A percentile compares a stretch with the other conserved stretches of the same genome.
Evolutionary conservation across 495 filamentous ascomycete genomes (phyloP).

Genomic region (Thermochaetoides thermophila): DNA sequence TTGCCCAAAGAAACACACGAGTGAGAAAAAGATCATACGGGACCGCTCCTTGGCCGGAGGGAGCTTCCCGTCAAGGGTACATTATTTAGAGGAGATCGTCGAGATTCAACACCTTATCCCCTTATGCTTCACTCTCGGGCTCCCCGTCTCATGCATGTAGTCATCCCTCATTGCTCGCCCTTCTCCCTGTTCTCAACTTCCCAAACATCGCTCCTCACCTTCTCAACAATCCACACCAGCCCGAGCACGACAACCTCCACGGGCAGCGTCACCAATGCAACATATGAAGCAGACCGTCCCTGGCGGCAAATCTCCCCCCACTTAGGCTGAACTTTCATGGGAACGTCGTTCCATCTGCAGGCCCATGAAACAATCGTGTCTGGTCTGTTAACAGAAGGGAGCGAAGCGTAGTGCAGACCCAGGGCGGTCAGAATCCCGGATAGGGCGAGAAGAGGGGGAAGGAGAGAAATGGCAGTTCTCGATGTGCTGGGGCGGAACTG

Average conservation of each 20-base stretch:
- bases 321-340: slow-evolving; percentile 31
- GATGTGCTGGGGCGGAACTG: slow-evolving; percentile 30
- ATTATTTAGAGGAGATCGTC: no score
- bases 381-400: slow-evolving; percentile 29
- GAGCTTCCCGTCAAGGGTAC: no score
- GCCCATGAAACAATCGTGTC: slow-evolving; percentile 40
- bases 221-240: slow-evolving; percentile 23
- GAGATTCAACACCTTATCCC: no score
- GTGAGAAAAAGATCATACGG: no score
- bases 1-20: no score
- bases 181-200: no score
- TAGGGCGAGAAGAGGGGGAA: slow-evolving; percentile 27
- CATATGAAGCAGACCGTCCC: slow-evolving; percentile 33
- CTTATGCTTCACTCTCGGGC: no score
- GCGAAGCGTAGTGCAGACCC: slow-evolving; percentile 39
- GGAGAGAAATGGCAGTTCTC: slow-evolving; percentile 25
- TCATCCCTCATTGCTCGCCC: no score
- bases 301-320: slow-evolving; percentile 36
- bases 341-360: slow-evolving; percentile 34
- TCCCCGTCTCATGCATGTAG: no score
- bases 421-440: slow-evolving; percentile 33
- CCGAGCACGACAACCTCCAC: slow-evolving; percentile 29
- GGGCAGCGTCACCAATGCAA: slow-evolving; percentile 38
- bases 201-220: slow-evolving; percentile 25
- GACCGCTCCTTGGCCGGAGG: no score